Evolutionary conservation across 768 basidiomycete species (phyloP).

Genomic region (Phlebiopsis gigantea): DNA sequence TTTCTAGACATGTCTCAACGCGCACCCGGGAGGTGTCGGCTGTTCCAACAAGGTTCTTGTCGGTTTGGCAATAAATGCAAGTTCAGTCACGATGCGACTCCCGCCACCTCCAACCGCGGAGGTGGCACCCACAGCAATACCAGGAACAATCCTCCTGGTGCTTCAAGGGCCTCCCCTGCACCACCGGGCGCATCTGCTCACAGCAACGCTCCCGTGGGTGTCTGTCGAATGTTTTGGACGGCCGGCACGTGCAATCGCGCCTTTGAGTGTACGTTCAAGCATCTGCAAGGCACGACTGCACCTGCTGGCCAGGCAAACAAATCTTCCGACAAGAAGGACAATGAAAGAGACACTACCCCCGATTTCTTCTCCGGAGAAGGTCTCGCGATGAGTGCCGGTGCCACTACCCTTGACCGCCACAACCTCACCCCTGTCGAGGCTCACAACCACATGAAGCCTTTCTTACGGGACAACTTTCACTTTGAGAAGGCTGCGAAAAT

Average conservation of each 20-base stretch:
- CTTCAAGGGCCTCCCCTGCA: too few species aligned
- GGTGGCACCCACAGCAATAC: background rate
- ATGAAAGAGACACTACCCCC: background rate
- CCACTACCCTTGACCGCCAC: slow-evolving; percentile 6
- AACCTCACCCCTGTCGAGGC: slow-evolving; percentile 19
- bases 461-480: slow-evolving; percentile 18
- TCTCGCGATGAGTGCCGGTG: slow-evolving; percentile 16
- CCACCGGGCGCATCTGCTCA: too few species aligned
- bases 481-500: slow-evolving; percentile 21
- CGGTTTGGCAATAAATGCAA: background rate
- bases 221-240: slow-evolving; percentile 21
- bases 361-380: slow-evolving; percentile 21
- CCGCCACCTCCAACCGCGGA: background rate
- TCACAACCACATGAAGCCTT: slow-evolving; percentile 23
- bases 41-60: background rate
- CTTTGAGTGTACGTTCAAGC: slow-evolving; percentile 25
- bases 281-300: slow-evolving; percentile 14
- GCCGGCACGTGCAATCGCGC: slow-evolving; percentile 21
- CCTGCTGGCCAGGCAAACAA: background rate
- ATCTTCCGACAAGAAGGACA: background rate
- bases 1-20: background rate
- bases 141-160: background rate
- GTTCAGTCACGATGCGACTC: background rate
- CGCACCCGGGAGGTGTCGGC: background rate
- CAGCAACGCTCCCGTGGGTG: background rate